A percentile compares a stretch with the other conserved stretches of the same genome.
Evolutionary conservation across 1,139 yeast species (phyloP).

Genomic region (Candida tetrigidarum): DNA sequence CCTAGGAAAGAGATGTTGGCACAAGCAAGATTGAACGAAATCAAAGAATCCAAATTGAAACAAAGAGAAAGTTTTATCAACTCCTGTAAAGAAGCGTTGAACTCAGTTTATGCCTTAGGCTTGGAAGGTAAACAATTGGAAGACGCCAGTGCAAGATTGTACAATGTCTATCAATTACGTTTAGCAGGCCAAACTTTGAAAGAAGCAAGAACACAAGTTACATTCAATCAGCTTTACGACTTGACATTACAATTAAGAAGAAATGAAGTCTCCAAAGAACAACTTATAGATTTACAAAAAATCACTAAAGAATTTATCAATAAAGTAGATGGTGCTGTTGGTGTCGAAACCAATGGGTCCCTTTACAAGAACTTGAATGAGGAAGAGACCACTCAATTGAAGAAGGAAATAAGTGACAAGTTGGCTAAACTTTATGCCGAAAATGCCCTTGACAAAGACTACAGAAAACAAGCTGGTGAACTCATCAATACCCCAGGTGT

Average conservation of each 20-base stretch:
- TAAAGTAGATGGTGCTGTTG: constrained; percentile 18
- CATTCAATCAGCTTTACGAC: constrained; percentile 54
- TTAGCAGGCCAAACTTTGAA: constrained; percentile 34
- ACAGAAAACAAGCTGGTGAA: constrained; percentile 25
- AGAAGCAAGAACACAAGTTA: constrained; percentile 64
- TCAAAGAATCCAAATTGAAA: constrained; percentile 33
- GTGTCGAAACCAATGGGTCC: constrained; percentile 33
- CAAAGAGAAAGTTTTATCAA: constrained; percentile 23
- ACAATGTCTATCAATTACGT: constrained; percentile 40
- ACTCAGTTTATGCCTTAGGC: constrained; percentile 27
- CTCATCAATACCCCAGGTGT: constrained; percentile 43
- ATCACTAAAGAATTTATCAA: constrained; percentile 4
- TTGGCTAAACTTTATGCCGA: constrained; percentile 26
- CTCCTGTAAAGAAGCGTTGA: constrained; percentile 19
- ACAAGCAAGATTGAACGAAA: constrained; percentile 52
- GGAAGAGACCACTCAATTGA: constrained; percentile 23
- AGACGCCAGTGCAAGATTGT: constrained; percentile 54
- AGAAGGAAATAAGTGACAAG: constrained; percentile 22
- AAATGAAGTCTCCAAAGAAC: constrained; percentile 38
- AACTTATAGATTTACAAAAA: constrained; percentile 29
- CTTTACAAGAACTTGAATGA: constrained; percentile 26
- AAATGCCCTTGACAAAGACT: constrained; percentile 29
- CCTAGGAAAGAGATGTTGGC: constrained; percentile 65
- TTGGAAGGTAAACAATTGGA: constrained; percentile 36
- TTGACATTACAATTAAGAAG: constrained; percentile 45